These are phyloP conservation scores for Teratosphaeria destructans DNA, from an alignment of 2,329 filamentous ascomycete species.

Conservation along the genomic window DNA sequence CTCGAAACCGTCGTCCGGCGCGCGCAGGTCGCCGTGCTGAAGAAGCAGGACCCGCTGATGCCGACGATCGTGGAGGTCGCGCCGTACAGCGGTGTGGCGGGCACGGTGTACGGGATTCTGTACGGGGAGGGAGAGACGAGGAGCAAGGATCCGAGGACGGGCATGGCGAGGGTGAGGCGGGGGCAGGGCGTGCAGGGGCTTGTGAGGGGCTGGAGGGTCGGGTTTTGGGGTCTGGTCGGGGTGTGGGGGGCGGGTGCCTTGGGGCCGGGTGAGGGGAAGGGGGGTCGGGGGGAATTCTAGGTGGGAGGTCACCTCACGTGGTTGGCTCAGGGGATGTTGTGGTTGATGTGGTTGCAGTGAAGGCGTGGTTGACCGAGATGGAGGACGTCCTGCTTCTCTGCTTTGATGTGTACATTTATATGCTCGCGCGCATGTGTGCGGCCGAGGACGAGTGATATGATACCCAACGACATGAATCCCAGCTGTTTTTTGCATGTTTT, in stretches of 20 bases:
- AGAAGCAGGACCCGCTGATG: conserved; percentile 26
- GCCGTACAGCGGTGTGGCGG: conserved; percentile 74
- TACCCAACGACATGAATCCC: no score
- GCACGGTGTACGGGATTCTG: conserved; percentile 80
- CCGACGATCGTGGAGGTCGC: conserved; percentile 73
- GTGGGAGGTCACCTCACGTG: no score
- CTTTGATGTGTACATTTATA: no score
- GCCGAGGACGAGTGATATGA: no score
- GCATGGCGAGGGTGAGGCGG: conserved; percentile 37
- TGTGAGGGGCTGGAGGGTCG: conserved; percentile 66
- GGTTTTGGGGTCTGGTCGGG: conserved; percentile 66
- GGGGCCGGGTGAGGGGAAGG: conserved; percentile 50
- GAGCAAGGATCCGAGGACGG: conserved; percentile 22
- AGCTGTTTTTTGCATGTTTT: no score
- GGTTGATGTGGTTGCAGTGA: no score
- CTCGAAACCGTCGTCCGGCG: conserved; percentile 85
- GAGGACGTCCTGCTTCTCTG: no score
- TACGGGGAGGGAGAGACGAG: conserved; percentile 62
- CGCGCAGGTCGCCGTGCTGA: conserved; percentile 55
- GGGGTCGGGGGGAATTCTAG: conserved; percentile 27
- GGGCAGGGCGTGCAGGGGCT: conserved; percentile 60
- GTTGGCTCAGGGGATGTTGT: no score
- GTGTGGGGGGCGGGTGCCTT: conserved; percentile 61
- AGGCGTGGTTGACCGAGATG: no score
- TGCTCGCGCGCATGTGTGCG: no score